Evolutionary conservation across 768 basidiomycete species (phyloP), one percentile per base, ranked within the genome.

Genomic region (Russula abietina): DNA sequence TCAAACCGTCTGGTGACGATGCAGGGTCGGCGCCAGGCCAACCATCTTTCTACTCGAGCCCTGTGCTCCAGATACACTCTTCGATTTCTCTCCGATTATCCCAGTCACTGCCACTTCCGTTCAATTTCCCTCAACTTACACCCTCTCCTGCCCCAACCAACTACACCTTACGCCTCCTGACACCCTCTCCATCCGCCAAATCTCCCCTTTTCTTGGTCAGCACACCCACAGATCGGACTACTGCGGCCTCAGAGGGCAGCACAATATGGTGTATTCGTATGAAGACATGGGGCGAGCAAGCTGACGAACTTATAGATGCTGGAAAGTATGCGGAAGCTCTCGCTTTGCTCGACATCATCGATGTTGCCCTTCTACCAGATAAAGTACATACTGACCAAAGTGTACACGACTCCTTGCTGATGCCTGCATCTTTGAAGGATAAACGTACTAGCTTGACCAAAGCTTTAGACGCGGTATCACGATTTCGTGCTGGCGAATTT

Each of bases 251-350:
- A 2, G 87, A 93, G 67, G 93, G 93, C 2, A 88, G 85, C 64
- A 81, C 83, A 1, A 78, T 98, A 65, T 96, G 93, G 93, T 77
- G 79, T 33, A 76, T 95, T 54, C 66, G 70, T 9, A 87, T 93
- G 81, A 83, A 80, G 66, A 75, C 86, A 0, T 90, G 93, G 87
- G 79, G 82, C 7, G 83, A 86, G 24, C 91, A 96, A 68, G 80
- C 97, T 17, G 92, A 96, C 65, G 91, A 95, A 69, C 79, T 96
- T 22, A 84, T 94, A 3, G 72, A 77, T 36, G 78, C 73, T 4
- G 88, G 86, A 0, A 75, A 79, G 36, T 94, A 94, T 71, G 76
- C 79, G 0, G 89, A 96, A 69, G 94, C 91, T 0, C 78, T 94
- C n/a, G 81, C 87, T 2, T 75, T 96, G 8, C 76, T 96, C 10